Base-by-base conservation (phyloP, 2,329 filamentous ascomycete species). In the Sphaerostilbella broomeana region DNA sequence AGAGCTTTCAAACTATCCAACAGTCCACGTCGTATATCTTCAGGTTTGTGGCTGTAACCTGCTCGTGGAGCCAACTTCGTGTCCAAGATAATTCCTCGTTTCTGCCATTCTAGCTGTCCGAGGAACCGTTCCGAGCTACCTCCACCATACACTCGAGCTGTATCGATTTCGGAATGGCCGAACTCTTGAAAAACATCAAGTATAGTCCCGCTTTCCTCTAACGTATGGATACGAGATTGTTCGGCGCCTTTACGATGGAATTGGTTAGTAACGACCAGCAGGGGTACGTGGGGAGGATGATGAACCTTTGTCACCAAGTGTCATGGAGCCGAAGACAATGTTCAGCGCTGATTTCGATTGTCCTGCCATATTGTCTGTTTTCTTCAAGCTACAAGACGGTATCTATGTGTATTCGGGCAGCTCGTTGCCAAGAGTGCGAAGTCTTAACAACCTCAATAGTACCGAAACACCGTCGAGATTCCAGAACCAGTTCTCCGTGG, bases 241-340 rank as follows among this genome's bases (percentile, higher is more conserved):
- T 30, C 32, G 11, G 40, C 30, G 16, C 38, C 38, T n/a, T n/a
- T n/a, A n/a, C n/a, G n/a, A n/a, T 35, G 10, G 7, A 20, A 19
- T 3, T 12, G 9, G 5, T 12, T 21, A 16, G 34, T 15, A 40
- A 20, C 12, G 26, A 13, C 19, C 12, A 17, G 12, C 9, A 5
- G 0, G 19, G 11, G 25, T 9, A 13, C 9, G 10, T 40, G 25
- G 18, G 11, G 18, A 12, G 26, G 22, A 13, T 13, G 10, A 13
- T 20, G 18, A 40, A 40, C 40, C 40, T 33, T 38, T 31, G 8
- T 43, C 35, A 13, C 40, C 40, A 9, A 43, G 16, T 7, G 40
- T 43, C 40, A 43, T 43, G 19, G 40, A 30, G 19, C 40, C 40
- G 32, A 43, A 43, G 31, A 43, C 40, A 16, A 43, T 19, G 11